Base-by-base conservation (phyloP, 2,329 filamentous ascomycete species). In the Ramichloridium luteum region DNA sequence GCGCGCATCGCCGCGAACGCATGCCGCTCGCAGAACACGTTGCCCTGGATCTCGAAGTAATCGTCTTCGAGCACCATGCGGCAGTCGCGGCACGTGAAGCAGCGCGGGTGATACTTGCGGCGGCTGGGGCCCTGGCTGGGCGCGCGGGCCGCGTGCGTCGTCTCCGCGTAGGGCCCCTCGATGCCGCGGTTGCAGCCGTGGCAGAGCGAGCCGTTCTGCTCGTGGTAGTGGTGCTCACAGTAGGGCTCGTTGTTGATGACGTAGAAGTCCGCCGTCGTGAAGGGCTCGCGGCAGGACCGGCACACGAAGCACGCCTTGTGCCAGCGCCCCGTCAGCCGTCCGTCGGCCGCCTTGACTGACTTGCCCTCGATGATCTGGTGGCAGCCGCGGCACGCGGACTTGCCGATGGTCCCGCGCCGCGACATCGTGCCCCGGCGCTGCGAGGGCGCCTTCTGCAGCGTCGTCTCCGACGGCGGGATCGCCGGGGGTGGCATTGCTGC, bases 301-400 rank as follows among this genome's bases (percentile, higher is more conserved):
- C 90, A 98, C 8, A 88, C 81, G 53, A 98, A 96, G 56, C 88
- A 98, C 4, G 79, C 72, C 56, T 92, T 93, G 65, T 98, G 90
- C 56, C 93, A 98, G 41, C 85, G 78, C 6, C 90, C 90, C 0
- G 83, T 93, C 14, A 98, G 65, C 14, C 86, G 77, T 11, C 90
- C 90, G 47, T 94, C 90, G 1, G 85, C 85, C 10, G 85, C 93
- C 18, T 88, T 93, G 36, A 98, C 77, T 1, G 85, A 93, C 60
- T 94, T 96, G 13, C 85, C 88, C 27, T 74, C 72, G 47, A 98
- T 96, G 5, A 69, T 62, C 27, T 79, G 64, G 3, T 72, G 67
- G 56, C 90, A 98, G 1, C 82, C 81, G 49, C 84, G 82, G 62
- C 90, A 98, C 40, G 73, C 74, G 2, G 83, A 82, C 34, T 82